A percentile compares a stretch with the other conserved stretches of the same genome.
phyloP scores from a whole-genome alignment of 192 early-diverging fungal genomes.

The Umbelopsis ramanniana region DNA sequence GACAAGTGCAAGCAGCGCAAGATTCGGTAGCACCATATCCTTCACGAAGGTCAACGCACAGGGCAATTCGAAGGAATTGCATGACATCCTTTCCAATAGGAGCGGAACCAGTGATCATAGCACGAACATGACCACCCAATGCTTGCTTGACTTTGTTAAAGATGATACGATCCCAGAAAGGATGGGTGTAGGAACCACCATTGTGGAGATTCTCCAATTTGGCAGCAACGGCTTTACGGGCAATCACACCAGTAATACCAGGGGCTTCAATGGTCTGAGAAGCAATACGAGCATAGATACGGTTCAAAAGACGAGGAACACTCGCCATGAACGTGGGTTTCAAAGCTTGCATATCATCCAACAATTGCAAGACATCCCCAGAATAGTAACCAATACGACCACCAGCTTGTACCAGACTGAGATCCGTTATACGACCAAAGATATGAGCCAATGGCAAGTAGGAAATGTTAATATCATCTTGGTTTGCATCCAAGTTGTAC shows the following conservation, averaged over 20 bases:
- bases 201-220: slow-evolving; percentile 67
- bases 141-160: slow-evolving; percentile 76
- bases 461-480: slow-evolving; percentile 47
- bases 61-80: slow-evolving; percentile 81
- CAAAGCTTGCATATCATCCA: slow-evolving; percentile 82
- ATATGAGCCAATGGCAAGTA: slow-evolving; percentile 92
- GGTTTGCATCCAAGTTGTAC: slow-evolving; percentile 12
- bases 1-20: slow-evolving; percentile 58
- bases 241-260: slow-evolving; percentile 64
- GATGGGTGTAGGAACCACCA: slow-evolving; percentile 68
- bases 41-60: slow-evolving; percentile 77
- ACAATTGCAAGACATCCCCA: slow-evolving; percentile 69
- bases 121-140: slow-evolving; percentile 82
- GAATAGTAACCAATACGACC: slow-evolving; percentile 79
- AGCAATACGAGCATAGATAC: slow-evolving; percentile 82
- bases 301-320: slow-evolving; percentile 88
- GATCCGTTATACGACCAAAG: slow-evolving; percentile 72
- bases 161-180: slow-evolving; percentile 88
- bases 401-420: slow-evolving; percentile 57
- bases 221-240: slow-evolving; percentile 58
- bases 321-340: slow-evolving; percentile 84
- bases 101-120: slow-evolving; percentile 86
- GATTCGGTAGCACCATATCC: slow-evolving; percentile 92
- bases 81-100: slow-evolving; percentile 82
- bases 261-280: slow-evolving; percentile 60